Conservation (phyloP, 257 asterid species). For the Scutellaria baicalensis region DNA sequence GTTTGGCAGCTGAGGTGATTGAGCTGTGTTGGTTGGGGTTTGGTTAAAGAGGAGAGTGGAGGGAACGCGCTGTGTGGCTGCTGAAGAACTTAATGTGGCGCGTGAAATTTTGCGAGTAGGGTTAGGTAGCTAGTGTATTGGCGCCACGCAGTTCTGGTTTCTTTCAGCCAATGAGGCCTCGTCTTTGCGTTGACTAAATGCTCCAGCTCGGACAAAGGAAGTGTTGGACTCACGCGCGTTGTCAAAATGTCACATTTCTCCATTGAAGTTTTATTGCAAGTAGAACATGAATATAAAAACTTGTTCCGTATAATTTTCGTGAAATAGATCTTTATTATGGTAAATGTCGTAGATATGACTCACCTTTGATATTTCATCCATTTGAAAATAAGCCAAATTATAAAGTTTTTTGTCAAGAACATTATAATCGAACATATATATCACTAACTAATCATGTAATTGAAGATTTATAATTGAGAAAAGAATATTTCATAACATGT, state of each 20-base stretch:
- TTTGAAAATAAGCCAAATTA: too few relatives aligned
- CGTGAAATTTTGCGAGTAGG: slow-evolving; percentile 25
- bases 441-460: too few relatives aligned
- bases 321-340: too few relatives aligned
- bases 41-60: not conserved
- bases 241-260: not conserved
- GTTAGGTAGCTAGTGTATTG: not conserved
- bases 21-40: slow-evolving; percentile 1
- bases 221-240: slow-evolving; percentile 11
- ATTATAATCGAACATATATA: too few relatives aligned
- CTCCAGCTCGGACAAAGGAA: not conserved
- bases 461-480: too few relatives aligned
- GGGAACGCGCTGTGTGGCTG: slow-evolving; percentile 12
- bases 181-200: not conserved
- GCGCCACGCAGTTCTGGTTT: slow-evolving; percentile 35
- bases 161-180: slow-evolving; percentile 12
- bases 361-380: too few relatives aligned
- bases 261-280: not conserved
- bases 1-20: not conserved
- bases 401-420: too few relatives aligned
- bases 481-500: too few relatives aligned
- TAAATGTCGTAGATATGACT: too few relatives aligned
- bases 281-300: too few relatives aligned
- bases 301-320: too few relatives aligned
- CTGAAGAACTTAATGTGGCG: not conserved